Evolutionary conservation across 1,139 yeast species (phyloP), one percentile per base, ranked within the genome.

Genomic region (Suhomyces chickasaworum): DNA sequence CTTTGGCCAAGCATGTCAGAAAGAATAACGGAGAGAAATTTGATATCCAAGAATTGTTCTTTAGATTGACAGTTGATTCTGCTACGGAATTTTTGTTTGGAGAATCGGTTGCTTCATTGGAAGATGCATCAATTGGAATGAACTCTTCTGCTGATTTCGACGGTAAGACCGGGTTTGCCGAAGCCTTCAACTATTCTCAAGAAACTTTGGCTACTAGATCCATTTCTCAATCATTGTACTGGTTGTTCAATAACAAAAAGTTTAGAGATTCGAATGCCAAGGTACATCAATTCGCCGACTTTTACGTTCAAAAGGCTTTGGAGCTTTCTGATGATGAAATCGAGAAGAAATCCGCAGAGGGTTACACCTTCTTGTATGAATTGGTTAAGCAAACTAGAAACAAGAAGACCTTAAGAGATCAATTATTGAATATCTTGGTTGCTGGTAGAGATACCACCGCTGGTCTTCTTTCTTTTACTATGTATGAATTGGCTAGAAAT

Each of bases 371-470:
- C 58, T 69, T 74, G 54, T 71, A 71, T 47, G 78, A 74, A 53
- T 69, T 74, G 61, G 76, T 60, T 32, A 73, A 71, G 55, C 73
- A 72, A 53, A 72, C 78, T 9, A 66, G 75, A 54, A 68, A 73
- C 54, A 75, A 75, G 30, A 60, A 51, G 44, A 66, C 70, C 21
- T 69, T 74, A 50, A 68, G 75, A 51, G 77, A 73, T 55, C 78
- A 74, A 58, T 61, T 71, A 45, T 69, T 74, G 58, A 74, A 73
- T 56, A 72, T 74, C 37, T 65, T 74, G 54, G 51, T 73, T 41
- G 78, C 79, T 25, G 79, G 78, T 33, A 66, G 79, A 61, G 79
- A 73, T 54, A 74, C 78, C 37, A 73, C 78, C 35, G 78, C 78
- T 7, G 76, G 76, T 10, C 65, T 73, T 45, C 65, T 73, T 47